Evolutionary conservation across 2,329 filamentous ascomycete genomes (phyloP), one percentile per base, ranked within the genome.

Genomic region (Thelonectria blattea): DNA sequence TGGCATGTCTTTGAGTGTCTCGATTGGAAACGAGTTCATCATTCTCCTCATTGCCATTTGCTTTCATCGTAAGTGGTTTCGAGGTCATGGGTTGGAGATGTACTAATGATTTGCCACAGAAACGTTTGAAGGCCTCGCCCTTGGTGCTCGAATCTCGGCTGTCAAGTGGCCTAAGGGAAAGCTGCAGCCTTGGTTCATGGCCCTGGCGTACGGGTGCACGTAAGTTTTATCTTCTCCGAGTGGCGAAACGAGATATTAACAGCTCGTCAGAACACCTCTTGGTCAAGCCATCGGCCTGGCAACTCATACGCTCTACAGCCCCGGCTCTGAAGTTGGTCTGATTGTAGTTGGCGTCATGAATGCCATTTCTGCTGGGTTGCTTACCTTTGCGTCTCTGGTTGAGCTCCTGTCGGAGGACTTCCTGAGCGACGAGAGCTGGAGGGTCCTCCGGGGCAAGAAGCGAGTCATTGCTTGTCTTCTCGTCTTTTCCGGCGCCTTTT

Each of bases 1-100:
- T 66, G 91, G 91, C 62, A 93, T 93, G 89, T 90, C 91, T 3
- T 82, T 94, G 43, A 91, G 89, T 32, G 91, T 94, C 8, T 88
- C 91, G 3, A 90, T 89, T 1, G 91, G 91, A 1, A 87, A 88
- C 9, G 85, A 89, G 5, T 94, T 94, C 69, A 82, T 91, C 55
- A 88, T 93, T n/a, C 87, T 94, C 59, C 82, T 93, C 1, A 83
- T 93, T 48, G 91, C 91, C 52, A 92, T 94, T 67, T 84, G 85
- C 53, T 93, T 93, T 74, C 91, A 94, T 70, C 90, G 74, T 76
- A 68, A 63, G 75, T 68, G 15, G 18, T 7, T 3, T 5, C n/a
- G 10, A 6, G 2, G 0, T 2, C 3, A 5, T 7, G n/a, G 14
- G 6, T 14, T 4, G 0, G 0, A 5, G 3, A 24, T 3, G 11